Base-by-base conservation (phyloP, 176 grass and related monocot genomes). In the Eleusine coracana region DNA sequence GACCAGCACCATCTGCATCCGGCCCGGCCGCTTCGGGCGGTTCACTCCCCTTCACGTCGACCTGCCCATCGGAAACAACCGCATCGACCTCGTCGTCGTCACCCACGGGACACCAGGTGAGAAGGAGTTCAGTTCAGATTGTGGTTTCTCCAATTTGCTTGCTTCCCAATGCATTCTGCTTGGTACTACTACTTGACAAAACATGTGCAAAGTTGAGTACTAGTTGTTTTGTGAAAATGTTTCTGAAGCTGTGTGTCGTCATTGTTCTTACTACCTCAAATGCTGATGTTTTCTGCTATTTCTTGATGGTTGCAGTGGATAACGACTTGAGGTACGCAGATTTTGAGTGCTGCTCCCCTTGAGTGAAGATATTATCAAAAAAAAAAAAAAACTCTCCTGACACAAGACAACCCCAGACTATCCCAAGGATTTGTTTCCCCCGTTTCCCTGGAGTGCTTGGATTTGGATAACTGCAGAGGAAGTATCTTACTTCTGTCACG, bases 41-140 rank as follows among this genome's bases (percentile, higher is more conserved):
- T 65, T 89, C 71, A 81, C 42, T 14, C 87, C 82, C 5, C 64
- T 89, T 17, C 82, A 76, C 71, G 36, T 89, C 71, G 82, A 81
- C 77, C 82, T 85, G 3, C 87, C 82, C 18, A 46, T 85, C 64
- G 78, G 82, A 52, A 89, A 85, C 71, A 66, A 89, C 68, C n/a
- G 0, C 44, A 65, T 79, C 75, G 68, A 72, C 68, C 63, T 79
- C 7, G 68, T 79, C 41, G 49, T 73, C 8, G 0, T 79, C 75
- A 41, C 23, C 14, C 44, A 79, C 44, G 75, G 75, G 10, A 79
- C 87, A 38, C 64, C 46, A 71, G 82, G 87, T 89, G 3, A 66
- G 73, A 3, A 50, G 31, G 31, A 2, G 31, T 34, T 34, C 1
- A 34, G 45, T 25, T 50, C 3, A 73, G 15, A 7, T 56, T 5